Evolutionary conservation across 1,284 basidiomycete species (phyloP), one percentile per base, ranked within the genome.

Genomic region (Agaricales sp.): DNA sequence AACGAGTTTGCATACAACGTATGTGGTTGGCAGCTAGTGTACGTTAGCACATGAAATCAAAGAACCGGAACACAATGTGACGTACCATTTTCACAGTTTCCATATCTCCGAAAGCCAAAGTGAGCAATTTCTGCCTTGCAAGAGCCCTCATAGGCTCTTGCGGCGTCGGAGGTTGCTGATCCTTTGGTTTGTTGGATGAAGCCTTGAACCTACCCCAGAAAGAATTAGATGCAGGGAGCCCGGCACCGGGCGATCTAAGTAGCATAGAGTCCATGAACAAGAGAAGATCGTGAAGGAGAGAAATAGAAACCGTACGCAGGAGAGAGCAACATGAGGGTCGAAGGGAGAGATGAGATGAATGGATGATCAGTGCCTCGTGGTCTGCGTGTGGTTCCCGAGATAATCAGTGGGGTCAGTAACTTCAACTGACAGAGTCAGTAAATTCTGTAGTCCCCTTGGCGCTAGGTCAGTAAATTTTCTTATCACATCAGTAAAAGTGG

Each of bases 101-200:
- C 81, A 87, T 86, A 41, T 89, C 87, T 48, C 70, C 81, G 62
- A 80, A 87, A n/a, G 77, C 80, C 52, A 90, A 76, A 48, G 87
- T 90, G 56, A 90, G 73, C 53, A 87, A 75, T 52, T 83, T 77
- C 54, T 82, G 82, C 47, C 83, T 67, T 22, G 79, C 70, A 55
- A 87, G 69, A 2, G 81, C 74, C 4, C 13, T 4, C 74, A 82
- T 79, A 23, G 74, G 75, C 1, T 69, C 63, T 38, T 75, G 69
- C 52, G 64, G 68, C 47, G 76, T 71, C 50, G 70, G 70, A 52
- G 75, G 66, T 14, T 81, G 75, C 52, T 65, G 65, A 53, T 84
- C 78, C 65, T 79, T 81, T 62, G 67, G 72, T 59, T 78, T 78
- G n/a, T 6, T 8, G 8, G 6, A 6, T 6, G 13, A 16, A 55